phyloP scores from a whole-genome alignment of 2,329 filamentous ascomycete genomes.

The Phialocephala sp. region DNA sequence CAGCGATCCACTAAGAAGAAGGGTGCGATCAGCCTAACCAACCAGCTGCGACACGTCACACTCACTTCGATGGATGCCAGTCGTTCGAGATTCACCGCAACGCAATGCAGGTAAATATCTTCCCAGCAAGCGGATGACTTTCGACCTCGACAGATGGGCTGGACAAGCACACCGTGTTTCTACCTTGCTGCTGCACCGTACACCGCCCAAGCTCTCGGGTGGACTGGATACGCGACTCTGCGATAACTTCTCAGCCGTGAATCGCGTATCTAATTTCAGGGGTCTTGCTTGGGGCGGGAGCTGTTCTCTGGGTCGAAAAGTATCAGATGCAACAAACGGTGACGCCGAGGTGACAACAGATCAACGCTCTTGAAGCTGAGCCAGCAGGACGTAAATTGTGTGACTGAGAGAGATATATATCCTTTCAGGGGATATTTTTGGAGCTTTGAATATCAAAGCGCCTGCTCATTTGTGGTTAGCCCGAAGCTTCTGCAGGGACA shows the following conservation, averaged over 20 bases:
- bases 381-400: neutral
- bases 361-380: slow-evolving; percentile 3
- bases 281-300: neutral
- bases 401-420: neutral
- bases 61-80: slow-evolving; percentile 21
- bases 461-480: slow-evolving; percentile 9
- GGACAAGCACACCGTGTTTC: slow-evolving; percentile 27
- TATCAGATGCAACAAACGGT: slow-evolving; percentile 2
- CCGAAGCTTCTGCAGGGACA: neutral
- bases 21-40: slow-evolving; percentile 26
- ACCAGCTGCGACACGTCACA: slow-evolving; percentile 37
- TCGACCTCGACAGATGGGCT: slow-evolving; percentile 14
- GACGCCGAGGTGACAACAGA: neutral
- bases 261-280: slow-evolving; percentile 11
- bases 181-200: slow-evolving; percentile 1
- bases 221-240: slow-evolving; percentile 11
- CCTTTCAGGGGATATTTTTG: slow-evolving; percentile 4
- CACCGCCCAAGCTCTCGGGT: slow-evolving; percentile 5
- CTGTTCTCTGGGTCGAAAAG: slow-evolving; percentile 8
- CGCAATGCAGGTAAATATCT: slow-evolving; percentile 21
- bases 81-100: slow-evolving; percentile 14
- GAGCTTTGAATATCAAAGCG: slow-evolving; percentile 9
- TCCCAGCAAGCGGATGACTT: slow-evolving; percentile 16
- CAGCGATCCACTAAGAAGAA: slow-evolving; percentile 17
- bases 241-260: slow-evolving; percentile 7